Percentiles rank a stretch among this genome's conserved stretches.
phyloP scores from a whole-genome alignment of 352 stramenopile genomes.

The Phytophthora ramorum region DNA sequence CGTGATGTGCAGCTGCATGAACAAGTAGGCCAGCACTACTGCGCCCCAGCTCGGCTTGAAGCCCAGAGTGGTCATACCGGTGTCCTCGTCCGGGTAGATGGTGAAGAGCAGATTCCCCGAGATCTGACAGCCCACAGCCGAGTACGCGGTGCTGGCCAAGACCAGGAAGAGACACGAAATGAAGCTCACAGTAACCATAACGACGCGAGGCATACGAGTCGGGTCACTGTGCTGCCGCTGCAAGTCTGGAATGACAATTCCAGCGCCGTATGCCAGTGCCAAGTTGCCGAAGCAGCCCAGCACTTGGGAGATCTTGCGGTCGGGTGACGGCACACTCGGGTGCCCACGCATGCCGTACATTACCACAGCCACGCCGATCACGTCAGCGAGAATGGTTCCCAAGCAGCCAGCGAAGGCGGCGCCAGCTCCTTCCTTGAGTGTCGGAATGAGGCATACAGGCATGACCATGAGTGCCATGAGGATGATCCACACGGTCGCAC shows the following conservation, averaged over 20 bases:
- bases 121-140: slow-evolving; percentile 69
- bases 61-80: slow-evolving; percentile 38
- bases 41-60: slow-evolving; percentile 38
- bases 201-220: slow-evolving; percentile 44
- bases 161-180: slow-evolving; percentile 47
- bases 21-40: slow-evolving; percentile 42
- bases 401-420: slow-evolving; percentile 43
- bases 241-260: slow-evolving; percentile 58
- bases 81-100: slow-evolving; percentile 54
- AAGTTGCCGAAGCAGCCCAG: slow-evolving; percentile 60
- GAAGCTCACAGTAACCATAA: slow-evolving; percentile 40
- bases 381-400: slow-evolving; percentile 49
- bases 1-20: slow-evolving; percentile 58
- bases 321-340: not conserved
- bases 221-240: slow-evolving; percentile 52
- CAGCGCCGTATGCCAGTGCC: slow-evolving; percentile 58
- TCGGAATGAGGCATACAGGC: slow-evolving; percentile 48
- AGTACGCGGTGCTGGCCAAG: slow-evolving; percentile 45
- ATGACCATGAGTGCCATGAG: slow-evolving; percentile 57
- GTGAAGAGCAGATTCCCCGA: slow-evolving; percentile 73
- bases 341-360: slow-evolving; percentile 45
- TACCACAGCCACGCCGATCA: slow-evolving; percentile 26
- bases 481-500: slow-evolving; percentile 51
- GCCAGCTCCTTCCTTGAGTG: slow-evolving; percentile 49
- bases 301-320: slow-evolving; percentile 43